Evolutionary conservation across 1,284 basidiomycete species (phyloP).

Genomic region (Blastosporella zonata): DNA sequence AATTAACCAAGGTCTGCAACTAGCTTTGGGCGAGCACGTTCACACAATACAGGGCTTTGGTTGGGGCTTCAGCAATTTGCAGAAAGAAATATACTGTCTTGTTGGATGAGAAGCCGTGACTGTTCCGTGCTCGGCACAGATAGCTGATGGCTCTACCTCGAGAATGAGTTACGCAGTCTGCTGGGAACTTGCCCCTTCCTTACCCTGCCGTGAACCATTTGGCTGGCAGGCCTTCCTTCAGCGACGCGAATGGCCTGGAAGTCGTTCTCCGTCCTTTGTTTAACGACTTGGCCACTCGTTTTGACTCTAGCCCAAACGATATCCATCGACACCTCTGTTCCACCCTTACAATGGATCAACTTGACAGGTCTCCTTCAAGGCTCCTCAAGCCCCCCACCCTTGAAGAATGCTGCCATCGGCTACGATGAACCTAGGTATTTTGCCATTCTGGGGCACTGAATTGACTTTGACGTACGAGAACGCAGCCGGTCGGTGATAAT

Average conservation of each 20-base stretch:
- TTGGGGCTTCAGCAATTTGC: slow-evolving; percentile 1
- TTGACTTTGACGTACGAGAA: slow-evolving; percentile 15
- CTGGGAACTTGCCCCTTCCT: slow-evolving; percentile 12
- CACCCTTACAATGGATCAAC: slow-evolving; percentile 74
- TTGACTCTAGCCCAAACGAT: slow-evolving; percentile 31
- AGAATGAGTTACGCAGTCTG: slow-evolving; percentile 2
- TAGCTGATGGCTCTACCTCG: slow-evolving; percentile 14
- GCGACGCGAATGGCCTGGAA: slow-evolving; percentile 20
- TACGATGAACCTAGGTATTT: slow-evolving; percentile 50
- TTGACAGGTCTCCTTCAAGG: slow-evolving; percentile 54
- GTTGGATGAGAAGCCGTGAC: not conserved
- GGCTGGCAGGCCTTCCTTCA: slow-evolving; percentile 16
- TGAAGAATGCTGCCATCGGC: slow-evolving; percentile 71
- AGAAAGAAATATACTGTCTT: not conserved
- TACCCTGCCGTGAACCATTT: slow-evolving; percentile 8
- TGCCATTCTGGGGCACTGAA: slow-evolving; percentile 16
- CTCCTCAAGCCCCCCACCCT: slow-evolving; percentile 51
- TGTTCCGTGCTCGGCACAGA: slow-evolving; percentile 17
- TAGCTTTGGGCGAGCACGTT: slow-evolving; percentile 6
- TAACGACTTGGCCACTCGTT: slow-evolving; percentile 14
- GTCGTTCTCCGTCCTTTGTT: slow-evolving; percentile 12
- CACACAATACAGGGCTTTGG: too few species aligned
- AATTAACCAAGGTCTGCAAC: too few species aligned
- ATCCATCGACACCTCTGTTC: slow-evolving; percentile 37
- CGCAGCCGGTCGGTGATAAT: slow-evolving; percentile 54